Evolutionary conservation across 768 basidiomycete species (phyloP), one percentile per base, ranked within the genome.

Genomic region (Suillus ampliporus): DNA sequence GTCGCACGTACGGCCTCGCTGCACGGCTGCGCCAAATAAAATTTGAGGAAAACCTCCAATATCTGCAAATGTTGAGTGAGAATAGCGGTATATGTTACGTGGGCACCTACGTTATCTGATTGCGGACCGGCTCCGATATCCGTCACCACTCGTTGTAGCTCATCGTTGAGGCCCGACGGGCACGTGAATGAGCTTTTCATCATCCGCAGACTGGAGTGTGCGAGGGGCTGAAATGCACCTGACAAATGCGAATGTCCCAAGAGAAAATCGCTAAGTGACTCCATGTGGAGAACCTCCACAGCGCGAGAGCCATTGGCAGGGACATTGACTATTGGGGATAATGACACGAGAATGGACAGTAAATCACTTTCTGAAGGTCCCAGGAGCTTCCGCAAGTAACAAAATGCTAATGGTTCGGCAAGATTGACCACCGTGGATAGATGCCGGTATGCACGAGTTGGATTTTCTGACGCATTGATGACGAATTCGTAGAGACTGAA

Each of bases 381-480:
- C 10, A 56, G 37, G 37, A 56, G 37, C 23, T 40, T 56, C 23
- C 10, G 37, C 23, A 56, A 56, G 37, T 56, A 15, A 5, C 19
- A 2, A 19, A 38, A 11, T 19, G 23, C 53, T 26, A 56, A 7
- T 26, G 53, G 53, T 56, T 56, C 17, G 5, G 37, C 53, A 3
- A 56, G 53, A 56, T 56, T 56, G 23, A 19, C 53, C 17, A 56
- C 53, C 4, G 37, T 56, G 53, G 53, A 56, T 11, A 56, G 37
- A 40, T 56, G 53, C 0, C 23, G 53, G 37, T 56, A 56, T 56
- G 23, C 53, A 26, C 23, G 53, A 10, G 1, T 38, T 13, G 37
- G 37, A 56, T 56, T 26, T 40, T 56, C 53, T 26, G 53, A 56
- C 5, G 23, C 26, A 14, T 56, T 19, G 5, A 56, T 56, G 17